Percentiles rank a stretch among this genome's conserved stretches.
These are phyloP conservation scores for Talaromyces proteolyticus DNA, from an alignment of 495 filamentous ascomycete genomes.

Conservation along the genomic window DNA sequence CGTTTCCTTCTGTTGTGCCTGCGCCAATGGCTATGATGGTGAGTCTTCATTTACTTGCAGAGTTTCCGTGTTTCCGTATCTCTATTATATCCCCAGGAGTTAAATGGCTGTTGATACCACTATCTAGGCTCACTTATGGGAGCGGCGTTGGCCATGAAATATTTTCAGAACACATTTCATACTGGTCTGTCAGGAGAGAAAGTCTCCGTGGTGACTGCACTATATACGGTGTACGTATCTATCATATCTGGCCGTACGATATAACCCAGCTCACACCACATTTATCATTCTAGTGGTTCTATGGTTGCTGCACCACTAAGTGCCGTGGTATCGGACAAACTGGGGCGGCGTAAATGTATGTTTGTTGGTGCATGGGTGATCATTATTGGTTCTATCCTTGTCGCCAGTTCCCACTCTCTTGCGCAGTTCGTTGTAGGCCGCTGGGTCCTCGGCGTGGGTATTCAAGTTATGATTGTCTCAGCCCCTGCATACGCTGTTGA, in stretches of 20 bases:
- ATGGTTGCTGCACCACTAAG: slow-evolving; percentile 42
- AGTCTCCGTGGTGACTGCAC: slow-evolving; percentile 32
- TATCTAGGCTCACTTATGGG: slow-evolving; percentile 44
- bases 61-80: too few relatives aligned
- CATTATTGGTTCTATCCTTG: slow-evolving; percentile 53
- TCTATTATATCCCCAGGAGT: too few relatives aligned
- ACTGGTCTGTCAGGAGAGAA: slow-evolving; percentile 30
- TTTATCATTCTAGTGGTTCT: slow-evolving; percentile 31
- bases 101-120: too few relatives aligned
- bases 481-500: slow-evolving; percentile 75
- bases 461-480: slow-evolving; percentile 63
- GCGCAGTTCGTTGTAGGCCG: slow-evolving; percentile 65
- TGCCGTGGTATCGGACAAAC: slow-evolving; percentile 31
- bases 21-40: slow-evolving; percentile 53
- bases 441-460: slow-evolving; percentile 71
- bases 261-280: too few relatives aligned
- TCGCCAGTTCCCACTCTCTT: slow-evolving; percentile 37
- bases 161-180: slow-evolving; percentile 21
- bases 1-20: slow-evolving; percentile 33
- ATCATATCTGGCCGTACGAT: too few relatives aligned
- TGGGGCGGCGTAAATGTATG: slow-evolving; percentile 63
- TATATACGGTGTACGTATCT: slow-evolving; percentile 31
- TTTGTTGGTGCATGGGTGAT: slow-evolving; percentile 57
- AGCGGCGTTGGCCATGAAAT: slow-evolving; percentile 34
- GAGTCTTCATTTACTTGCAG: background rate